Evolutionary conservation across 73 alveolate species (phyloP).

Genomic region (Stentor coeruleus): DNA sequence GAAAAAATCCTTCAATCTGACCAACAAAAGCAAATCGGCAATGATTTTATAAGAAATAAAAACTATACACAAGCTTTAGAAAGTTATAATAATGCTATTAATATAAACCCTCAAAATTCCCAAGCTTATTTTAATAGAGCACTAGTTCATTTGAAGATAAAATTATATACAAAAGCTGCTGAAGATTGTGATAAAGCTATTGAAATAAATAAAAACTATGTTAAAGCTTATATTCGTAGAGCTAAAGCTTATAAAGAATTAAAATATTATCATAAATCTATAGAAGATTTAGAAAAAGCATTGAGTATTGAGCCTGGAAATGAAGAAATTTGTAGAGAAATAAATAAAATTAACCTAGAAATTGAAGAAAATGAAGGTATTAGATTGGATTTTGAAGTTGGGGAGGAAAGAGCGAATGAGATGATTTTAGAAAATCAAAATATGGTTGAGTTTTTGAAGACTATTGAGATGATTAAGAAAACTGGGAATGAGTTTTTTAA

Average conservation of each 20-base stretch:
- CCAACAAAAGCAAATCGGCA: conserved; percentile 80
- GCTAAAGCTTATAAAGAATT: conserved; percentile 73
- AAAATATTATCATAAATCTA: conserved; percentile 63
- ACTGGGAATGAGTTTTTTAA: conserved; percentile 28
- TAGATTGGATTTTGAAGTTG: too few relatives aligned
- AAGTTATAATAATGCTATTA: conserved; percentile 67
- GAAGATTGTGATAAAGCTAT: conserved; percentile 53
- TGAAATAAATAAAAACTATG: conserved; percentile 25
- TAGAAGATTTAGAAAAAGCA: conserved; percentile 64
- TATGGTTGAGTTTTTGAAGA: neutral
- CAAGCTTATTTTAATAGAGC: conserved; percentile 43
- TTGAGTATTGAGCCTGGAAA: conserved; percentile 74
- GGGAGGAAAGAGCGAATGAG: too few relatives aligned
- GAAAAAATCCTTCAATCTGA: too few relatives aligned
- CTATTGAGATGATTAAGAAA: conserved; percentile 26
- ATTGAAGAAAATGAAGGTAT: too few relatives aligned
- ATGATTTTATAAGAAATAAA: conserved; percentile 66
- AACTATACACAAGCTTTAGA: conserved; percentile 60
- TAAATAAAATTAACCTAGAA: too few relatives aligned
- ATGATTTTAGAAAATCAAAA: too few relatives aligned
- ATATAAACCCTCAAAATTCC: conserved; percentile 33
- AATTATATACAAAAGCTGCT: conserved; percentile 34
- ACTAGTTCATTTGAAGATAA: conserved; percentile 31
- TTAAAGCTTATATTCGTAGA: conserved; percentile 70
- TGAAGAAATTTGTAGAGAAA: conserved; percentile 43